A percentile compares a stretch with the other conserved stretches of the same genome.
These are phyloP conservation scores for Botryotinia globosa DNA, from an alignment of 2,329 filamentous ascomycete species.

Conservation along the genomic window DNA sequence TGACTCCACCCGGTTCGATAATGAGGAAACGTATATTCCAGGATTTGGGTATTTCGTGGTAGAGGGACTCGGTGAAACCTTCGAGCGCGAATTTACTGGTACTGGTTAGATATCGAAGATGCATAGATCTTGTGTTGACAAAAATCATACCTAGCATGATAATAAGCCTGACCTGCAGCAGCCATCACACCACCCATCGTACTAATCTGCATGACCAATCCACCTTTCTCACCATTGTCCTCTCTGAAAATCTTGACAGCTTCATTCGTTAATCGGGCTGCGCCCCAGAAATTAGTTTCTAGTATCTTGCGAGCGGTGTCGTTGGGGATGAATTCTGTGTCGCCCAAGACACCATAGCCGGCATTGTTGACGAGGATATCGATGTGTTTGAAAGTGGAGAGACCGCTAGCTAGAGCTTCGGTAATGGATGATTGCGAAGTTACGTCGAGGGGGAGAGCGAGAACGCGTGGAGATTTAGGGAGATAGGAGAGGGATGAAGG, in stretches of 20 bases:
- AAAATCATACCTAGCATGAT: constrained; percentile 37
- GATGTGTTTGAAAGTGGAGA: constrained; percentile 49
- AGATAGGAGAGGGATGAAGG: constrained; percentile 41
- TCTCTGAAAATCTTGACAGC: constrained; percentile 21
- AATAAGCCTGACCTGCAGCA: constrained; percentile 39
- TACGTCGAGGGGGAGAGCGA: constrained; percentile 48
- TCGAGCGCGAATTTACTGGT: constrained; percentile 42
- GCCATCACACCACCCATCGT: constrained; percentile 40
- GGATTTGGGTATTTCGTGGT: constrained; percentile 37
- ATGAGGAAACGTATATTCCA: constrained; percentile 43
- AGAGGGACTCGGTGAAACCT: constrained; percentile 40
- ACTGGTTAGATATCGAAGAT: background rate
- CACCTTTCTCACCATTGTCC: constrained; percentile 30
- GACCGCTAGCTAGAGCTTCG: constrained; percentile 39
- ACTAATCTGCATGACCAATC: constrained; percentile 42
- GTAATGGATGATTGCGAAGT: constrained; percentile 43
- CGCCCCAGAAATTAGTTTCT: constrained; percentile 38
- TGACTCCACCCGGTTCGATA: constrained; percentile 43
- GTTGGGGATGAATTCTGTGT: constrained; percentile 45
- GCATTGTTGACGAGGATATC: constrained; percentile 56
- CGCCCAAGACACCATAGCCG: constrained; percentile 44
- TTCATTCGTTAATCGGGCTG: constrained; percentile 12
- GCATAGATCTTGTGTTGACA: too few relatives aligned
- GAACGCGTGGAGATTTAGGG: constrained; percentile 39
- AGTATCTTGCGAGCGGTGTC: constrained; percentile 38